Evolutionary conservation across 495 filamentous ascomycete species (phyloP).

Genomic region (Neurospora discreta): DNA sequence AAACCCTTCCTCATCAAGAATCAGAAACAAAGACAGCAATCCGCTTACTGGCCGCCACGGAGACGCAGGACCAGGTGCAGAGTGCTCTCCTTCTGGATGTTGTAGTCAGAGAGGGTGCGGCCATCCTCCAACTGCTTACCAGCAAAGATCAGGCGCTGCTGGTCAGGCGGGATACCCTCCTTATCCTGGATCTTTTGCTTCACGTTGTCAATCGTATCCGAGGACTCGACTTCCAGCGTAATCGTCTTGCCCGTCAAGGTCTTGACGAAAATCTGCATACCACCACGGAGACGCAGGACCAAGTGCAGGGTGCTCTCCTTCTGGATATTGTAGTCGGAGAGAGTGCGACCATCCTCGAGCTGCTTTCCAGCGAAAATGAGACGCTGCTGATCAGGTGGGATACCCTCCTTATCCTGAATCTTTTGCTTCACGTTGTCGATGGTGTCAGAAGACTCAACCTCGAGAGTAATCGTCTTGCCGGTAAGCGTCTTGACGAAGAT

Average conservation of each 20-base stretch:
- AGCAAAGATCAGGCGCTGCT: slow-evolving; percentile 83
- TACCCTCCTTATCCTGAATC: slow-evolving; percentile 99
- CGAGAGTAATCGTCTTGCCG: slow-evolving; percentile 87
- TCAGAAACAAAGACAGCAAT: slow-evolving; percentile 4
- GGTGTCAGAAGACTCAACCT: slow-evolving; percentile 83
- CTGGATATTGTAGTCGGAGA: slow-evolving; percentile 98
- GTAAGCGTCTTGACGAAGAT: slow-evolving; percentile 77
- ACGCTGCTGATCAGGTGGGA: slow-evolving; percentile 97
- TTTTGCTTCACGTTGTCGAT: slow-evolving; percentile 94
- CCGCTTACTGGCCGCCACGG: slow-evolving; percentile 64
- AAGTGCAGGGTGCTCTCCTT: slow-evolving; percentile 98
- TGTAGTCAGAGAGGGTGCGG: slow-evolving; percentile 76
- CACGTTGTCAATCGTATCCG: slow-evolving; percentile 88
- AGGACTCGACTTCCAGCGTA: slow-evolving; percentile 78
- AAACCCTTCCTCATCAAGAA: slow-evolving; percentile 9
- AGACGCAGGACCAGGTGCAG: slow-evolving; percentile 81
- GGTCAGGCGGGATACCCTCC: slow-evolving; percentile 82
- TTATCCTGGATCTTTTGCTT: slow-evolving; percentile 91
- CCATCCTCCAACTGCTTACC: slow-evolving; percentile 88
- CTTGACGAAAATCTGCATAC: slow-evolving; percentile 96
- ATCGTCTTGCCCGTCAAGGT: slow-evolving; percentile 90
- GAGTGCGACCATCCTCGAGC: slow-evolving; percentile 70
- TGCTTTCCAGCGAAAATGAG: slow-evolving; percentile 95
- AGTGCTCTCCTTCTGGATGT: slow-evolving; percentile 89
- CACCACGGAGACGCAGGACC: slow-evolving; percentile 93